Evolutionary conservation across 345 rosid genomes (phyloP), one percentile per base, ranked within the genome.

Genomic region (Gossypium turneri): DNA sequence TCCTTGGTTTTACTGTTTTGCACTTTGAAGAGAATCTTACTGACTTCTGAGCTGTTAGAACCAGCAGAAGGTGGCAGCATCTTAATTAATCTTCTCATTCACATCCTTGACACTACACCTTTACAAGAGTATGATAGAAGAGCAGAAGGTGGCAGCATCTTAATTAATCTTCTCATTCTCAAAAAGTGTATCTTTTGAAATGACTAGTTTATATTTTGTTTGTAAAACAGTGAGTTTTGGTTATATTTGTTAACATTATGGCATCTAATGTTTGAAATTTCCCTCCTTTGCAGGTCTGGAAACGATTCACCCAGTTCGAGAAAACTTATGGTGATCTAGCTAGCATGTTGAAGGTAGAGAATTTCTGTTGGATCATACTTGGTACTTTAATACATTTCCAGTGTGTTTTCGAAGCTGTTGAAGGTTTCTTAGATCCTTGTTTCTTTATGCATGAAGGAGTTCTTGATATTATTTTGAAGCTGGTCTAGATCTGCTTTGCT

Each of bases 291-390:
- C 86, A 92, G 98, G 89, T 94, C 61, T 94, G 98, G 98, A 88
- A 91, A 80, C 87, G 88, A 53, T 94, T 89, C 74, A 75, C 82
- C 75, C 89, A 87, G 76, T 94, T 94, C 79, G 97, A 94, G 86
- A 92, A 90, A 85, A 89, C 93, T 70, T 92, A 90, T 85, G 98
- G 98, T 45, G 98, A 94, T 84, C 89, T 94, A 65, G 87, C 93
- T 78, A 90, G 97, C 84, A 87, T 88, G 84, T 80, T 92, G 82
- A 94, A 94, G 98, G 98, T 94, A 82, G 55, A 70, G 41, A 62
- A 64, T 76, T 50, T 64, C 41, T 43, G 7, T n/a, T 25, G 25
- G 47, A 27, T 73, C 50, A 16, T 67, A 50, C 24, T 74, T 13
- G 52, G 43, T 52, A 52, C 34, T 59, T 59, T 24, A 56, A 19